These are phyloP conservation scores for Neostapfia colusana DNA, from an alignment of 176 grass and related monocot species.

Conservation along the genomic window DNA sequence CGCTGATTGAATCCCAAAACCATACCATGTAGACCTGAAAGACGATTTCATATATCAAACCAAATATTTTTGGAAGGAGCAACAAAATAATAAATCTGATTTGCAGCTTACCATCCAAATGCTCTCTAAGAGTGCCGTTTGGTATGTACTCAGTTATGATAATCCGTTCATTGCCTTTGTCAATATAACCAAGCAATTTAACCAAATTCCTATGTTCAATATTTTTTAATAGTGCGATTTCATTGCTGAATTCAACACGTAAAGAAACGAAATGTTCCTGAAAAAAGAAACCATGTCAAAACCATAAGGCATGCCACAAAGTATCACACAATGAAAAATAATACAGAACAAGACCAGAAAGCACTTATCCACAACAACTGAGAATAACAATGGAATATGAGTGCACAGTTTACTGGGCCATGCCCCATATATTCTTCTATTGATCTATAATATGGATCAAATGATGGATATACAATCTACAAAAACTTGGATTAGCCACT, in stretches of 20 bases:
- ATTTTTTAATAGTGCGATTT: conserved; percentile 84
- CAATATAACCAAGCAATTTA: conserved; percentile 82
- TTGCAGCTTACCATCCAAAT: conserved; percentile 90
- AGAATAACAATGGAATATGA: conserved; percentile 14
- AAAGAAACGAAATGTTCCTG: conserved; percentile 82
- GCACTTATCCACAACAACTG: neutral
- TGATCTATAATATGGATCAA: conserved; percentile 1
- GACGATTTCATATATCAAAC: conserved; percentile 34
- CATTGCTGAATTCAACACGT: conserved; percentile 78
- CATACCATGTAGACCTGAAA: conserved; percentile 67
- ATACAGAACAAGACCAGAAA: neutral
- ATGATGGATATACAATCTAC: neutral
- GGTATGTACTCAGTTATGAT: conserved; percentile 81
- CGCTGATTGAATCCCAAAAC: conserved; percentile 79
- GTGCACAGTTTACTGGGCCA: conserved; percentile 8
- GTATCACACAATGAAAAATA: conserved; percentile 1
- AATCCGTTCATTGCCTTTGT: conserved; percentile 69
- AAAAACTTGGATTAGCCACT: conserved; percentile 28
- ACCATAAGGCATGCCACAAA: conserved; percentile 18
- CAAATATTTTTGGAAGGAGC: conserved; percentile 9
- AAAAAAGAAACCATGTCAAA: conserved; percentile 41
- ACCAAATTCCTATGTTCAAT: conserved; percentile 94
- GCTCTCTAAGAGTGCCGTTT: conserved; percentile 93
- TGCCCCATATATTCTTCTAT: neutral
- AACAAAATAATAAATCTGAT: conserved; percentile 36